Evolutionary conservation across 768 basidiomycete species (phyloP), one percentile per base, ranked within the genome.

Genomic region (Mycena maculata): DNA sequence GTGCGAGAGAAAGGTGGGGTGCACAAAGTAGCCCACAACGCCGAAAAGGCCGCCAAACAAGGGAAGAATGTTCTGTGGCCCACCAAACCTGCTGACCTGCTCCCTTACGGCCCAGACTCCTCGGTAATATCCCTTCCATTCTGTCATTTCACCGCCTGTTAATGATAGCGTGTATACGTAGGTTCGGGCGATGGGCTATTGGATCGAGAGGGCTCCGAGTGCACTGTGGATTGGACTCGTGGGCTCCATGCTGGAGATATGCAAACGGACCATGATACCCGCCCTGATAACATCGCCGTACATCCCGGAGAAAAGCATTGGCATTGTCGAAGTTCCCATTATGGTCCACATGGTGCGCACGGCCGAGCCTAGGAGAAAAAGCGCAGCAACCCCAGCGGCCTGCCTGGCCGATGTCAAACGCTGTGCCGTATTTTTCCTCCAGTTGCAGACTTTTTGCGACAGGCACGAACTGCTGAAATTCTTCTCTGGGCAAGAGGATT

Each of bases 401-500:
- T 58, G 42, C 22, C 57, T 58, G 30, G 57, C 44, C 9, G 57
- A 58, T 22, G 47, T 58, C 25, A 58, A 58, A 28, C 44, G 57
- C 57, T 58, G 57, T 22, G 57, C 57, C 10, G 57, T 58, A 4
- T 58, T 58, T 22, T 58, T 58, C 33, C 57, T 58, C n/a, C 57
- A 58, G 22, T 22, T 47, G 11, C 57, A 33, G 10, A 33, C 9
- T 27, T 58, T 58, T 22, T 58, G 44, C 28, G 57, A 58, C 57
- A 22, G 20, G 15, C 44, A 58, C 31, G 57, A 58, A 23, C 57
- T 58, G 9, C 30, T 58, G 20, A 58, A 47, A 18, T 58, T 58
- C 45, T 58, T 58, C 8, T 31, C 57, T 20, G 57, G 57, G 12
- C 57, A 36, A 1, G 57, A 58, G 33, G 44, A 58, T 2, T 47